Conservation (phyloP, 371 early-diverging fungal species). For the Mucor circinelloides region DNA sequence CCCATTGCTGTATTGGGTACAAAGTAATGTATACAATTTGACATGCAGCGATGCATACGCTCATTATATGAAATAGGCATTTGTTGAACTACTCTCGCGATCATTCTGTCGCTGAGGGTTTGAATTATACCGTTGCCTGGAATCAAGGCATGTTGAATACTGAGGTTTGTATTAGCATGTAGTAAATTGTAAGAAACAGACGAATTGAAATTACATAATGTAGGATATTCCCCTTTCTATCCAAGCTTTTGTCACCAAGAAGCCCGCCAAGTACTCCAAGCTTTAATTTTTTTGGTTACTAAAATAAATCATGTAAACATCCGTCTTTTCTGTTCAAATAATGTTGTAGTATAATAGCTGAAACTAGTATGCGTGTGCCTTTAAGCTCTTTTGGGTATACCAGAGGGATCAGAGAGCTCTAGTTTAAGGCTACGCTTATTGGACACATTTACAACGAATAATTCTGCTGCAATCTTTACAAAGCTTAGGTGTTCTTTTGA, state of each 20-base stretch:
- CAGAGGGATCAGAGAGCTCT: too few relatives aligned
- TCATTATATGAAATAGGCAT: constrained; percentile 48
- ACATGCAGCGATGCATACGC: background rate
- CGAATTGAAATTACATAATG: background rate
- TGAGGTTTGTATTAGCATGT: constrained; percentile 39
- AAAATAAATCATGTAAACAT: background rate
- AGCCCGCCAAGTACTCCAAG: constrained; percentile 62
- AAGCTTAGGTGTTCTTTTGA: too few relatives aligned
- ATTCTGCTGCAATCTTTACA: too few relatives aligned
- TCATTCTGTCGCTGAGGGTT: constrained; percentile 86
- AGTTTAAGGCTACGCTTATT: too few relatives aligned
- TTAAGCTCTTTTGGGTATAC: too few relatives aligned
- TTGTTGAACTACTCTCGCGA: constrained; percentile 89
- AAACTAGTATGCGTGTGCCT: too few relatives aligned
- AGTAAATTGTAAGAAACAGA: background rate
- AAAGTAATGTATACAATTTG: constrained; percentile 57
- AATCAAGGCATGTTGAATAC: constrained; percentile 82
- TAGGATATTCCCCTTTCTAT: constrained; percentile 64
- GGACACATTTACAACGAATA: too few relatives aligned
- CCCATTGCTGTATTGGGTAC: constrained; percentile 89
- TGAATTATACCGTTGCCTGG: constrained; percentile 90
- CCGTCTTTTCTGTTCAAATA: background rate
- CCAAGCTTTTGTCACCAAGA: constrained; percentile 58
- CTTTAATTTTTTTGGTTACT: constrained; percentile 27
- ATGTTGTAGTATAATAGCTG: too few relatives aligned